phyloP scores from a whole-genome alignment of 2,329 filamentous ascomycete genomes.

The Hysterium pulicare region DNA sequence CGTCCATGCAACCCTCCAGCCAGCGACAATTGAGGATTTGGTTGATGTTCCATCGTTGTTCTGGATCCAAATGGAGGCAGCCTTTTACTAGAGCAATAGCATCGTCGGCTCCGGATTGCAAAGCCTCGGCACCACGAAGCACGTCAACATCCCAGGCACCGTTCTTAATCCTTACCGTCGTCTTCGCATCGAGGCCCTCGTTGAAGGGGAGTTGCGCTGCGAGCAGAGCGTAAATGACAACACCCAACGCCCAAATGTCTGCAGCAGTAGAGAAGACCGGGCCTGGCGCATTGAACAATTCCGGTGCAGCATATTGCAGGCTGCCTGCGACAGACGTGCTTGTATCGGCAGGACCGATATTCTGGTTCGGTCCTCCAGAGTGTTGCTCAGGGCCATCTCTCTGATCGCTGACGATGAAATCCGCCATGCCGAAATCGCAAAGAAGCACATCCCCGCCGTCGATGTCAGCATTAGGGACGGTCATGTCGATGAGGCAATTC shows the following conservation, averaged over 20 bases:
- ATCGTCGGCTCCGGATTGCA: constrained; percentile 39
- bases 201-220: constrained; percentile 62
- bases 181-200: constrained; percentile 56
- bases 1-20: constrained; percentile 42
- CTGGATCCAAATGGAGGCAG: constrained; percentile 57
- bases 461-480: constrained; percentile 44
- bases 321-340: constrained; percentile 60
- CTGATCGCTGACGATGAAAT: constrained; percentile 59
- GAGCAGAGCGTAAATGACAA: constrained; percentile 59
- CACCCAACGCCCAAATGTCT: constrained; percentile 66
- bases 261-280: constrained; percentile 53
- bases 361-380: constrained; percentile 35
- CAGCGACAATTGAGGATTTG: constrained; percentile 55
- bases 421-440: constrained; percentile 68
- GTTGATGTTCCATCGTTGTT: constrained; percentile 55
- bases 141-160: constrained; percentile 57
- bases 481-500: constrained; percentile 62
- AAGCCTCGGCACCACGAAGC: constrained; percentile 44
- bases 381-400: constrained; percentile 50
- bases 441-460: constrained; percentile 58
- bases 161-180: constrained; percentile 57
- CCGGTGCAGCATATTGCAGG: constrained; percentile 54
- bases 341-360: constrained; percentile 54
- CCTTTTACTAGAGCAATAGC: constrained; percentile 57
- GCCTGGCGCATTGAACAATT: constrained; percentile 41